These are phyloP conservation scores for Aspergillus sclerotioniger DNA, from an alignment of 495 filamentous ascomycete genomes.

Conservation along the genomic window DNA sequence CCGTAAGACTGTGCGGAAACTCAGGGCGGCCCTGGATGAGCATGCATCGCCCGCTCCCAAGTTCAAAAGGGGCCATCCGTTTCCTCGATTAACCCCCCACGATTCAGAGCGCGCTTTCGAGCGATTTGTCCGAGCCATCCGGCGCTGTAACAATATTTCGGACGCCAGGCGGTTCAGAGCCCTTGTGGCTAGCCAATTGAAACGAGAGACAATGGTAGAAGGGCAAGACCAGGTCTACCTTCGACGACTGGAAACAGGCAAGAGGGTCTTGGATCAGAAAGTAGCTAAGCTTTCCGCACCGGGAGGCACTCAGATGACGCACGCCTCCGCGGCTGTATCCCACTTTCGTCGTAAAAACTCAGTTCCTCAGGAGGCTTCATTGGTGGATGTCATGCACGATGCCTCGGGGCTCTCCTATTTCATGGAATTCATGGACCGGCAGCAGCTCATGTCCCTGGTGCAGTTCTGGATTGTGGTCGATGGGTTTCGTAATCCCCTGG, in stretches of 20 bases:
- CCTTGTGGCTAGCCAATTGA: conserved; percentile 88
- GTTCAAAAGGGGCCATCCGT: conserved; percentile 56
- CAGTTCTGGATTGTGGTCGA: conserved; percentile 99
- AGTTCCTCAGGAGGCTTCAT: conserved; percentile 64
- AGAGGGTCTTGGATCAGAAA: conserved; percentile 83
- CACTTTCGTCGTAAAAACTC: conserved; percentile 43
- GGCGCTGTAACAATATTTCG: conserved; percentile 86
- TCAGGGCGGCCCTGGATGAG: conserved; percentile 90
- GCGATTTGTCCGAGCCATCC: conserved; percentile 84
- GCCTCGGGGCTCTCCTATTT: conserved; percentile 92
- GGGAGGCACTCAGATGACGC: conserved; percentile 43
- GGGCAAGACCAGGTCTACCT: conserved; percentile 82
- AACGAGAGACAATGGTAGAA: conserved; percentile 74
- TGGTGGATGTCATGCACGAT: conserved; percentile 81
- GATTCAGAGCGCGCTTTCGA: conserved; percentile 94
- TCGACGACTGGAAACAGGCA: conserved; percentile 85
- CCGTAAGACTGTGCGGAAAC: conserved; percentile 89
- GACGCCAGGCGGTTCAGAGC: conserved; percentile 90
- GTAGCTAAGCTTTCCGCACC: conserved; percentile 77
- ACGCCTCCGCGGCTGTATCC: conserved; percentile 32
- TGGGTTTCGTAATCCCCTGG: conserved; percentile 92
- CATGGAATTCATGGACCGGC: conserved; percentile 99
- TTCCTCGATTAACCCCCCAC: conserved; percentile 63
- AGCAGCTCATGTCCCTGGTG: conserved; percentile 79
- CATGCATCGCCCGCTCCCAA: conserved; percentile 85